A percentile compares a stretch with the other conserved stretches of the same genome.
Evolutionary conservation across 441 rosid genomes (phyloP).

Genomic region (Pelargonium myrrhifolium): DNA sequence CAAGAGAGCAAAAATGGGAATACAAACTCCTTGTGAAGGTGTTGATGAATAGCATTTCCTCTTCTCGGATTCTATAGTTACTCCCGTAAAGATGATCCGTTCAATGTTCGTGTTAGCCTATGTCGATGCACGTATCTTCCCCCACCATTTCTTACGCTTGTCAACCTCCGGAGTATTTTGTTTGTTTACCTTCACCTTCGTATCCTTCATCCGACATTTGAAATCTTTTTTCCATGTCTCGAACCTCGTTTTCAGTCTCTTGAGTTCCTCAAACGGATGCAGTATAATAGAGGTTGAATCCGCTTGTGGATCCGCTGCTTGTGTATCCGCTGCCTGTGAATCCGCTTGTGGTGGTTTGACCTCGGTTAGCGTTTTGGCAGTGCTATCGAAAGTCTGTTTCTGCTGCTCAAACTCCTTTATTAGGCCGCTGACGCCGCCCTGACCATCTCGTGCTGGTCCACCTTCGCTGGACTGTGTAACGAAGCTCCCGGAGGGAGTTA

Average conservation of each 20-base stretch:
- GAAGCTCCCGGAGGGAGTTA: conserved; percentile 59
- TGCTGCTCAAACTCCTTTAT: conserved; percentile 69
- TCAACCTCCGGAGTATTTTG: conserved; percentile 40
- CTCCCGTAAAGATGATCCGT: too few relatives aligned
- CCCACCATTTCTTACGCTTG: conserved; percentile 89
- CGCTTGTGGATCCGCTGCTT: too few relatives aligned
- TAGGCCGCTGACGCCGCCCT: conserved; percentile 60
- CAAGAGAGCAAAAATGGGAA: not conserved
- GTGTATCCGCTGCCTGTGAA: too few relatives aligned
- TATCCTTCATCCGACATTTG: conserved; percentile 61
- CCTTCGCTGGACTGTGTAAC: conserved; percentile 37
- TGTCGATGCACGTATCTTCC: conserved; percentile 31
- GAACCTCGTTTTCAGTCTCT: conserved; percentile 56
- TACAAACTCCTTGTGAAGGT: not conserved
- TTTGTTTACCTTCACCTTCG: conserved; percentile 58
- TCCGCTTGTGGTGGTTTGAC: too few relatives aligned
- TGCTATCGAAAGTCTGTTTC: conserved; percentile 58
- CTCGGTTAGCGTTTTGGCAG: conserved; percentile 48
- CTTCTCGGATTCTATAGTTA: not conserved
- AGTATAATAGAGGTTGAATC: conserved; percentile 28
- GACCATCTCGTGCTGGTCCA: conserved; percentile 39
- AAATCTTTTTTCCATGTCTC: conserved; percentile 90
- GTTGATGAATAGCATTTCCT: not conserved
- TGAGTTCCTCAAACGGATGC: conserved; percentile 51
- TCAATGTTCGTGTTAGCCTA: not conserved